A percentile compares a stretch with the other conserved stretches of the same genome.
Conservation (phyloP, 116 monocot species). For the Phalaenopsis hybrid region DNA sequence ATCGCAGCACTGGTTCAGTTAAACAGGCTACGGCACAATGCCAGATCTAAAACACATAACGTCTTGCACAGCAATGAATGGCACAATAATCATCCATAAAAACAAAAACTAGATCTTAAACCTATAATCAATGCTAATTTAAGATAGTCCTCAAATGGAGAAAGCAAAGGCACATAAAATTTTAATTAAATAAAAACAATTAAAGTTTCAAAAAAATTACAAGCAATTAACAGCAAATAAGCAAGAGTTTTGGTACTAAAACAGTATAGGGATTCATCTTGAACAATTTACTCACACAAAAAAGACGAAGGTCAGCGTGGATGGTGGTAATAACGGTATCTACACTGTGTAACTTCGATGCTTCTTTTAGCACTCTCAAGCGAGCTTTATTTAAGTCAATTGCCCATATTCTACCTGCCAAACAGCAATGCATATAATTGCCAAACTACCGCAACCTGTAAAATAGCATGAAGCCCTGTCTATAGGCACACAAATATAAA, state of each 20-base stretch:
- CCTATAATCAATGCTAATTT: not conserved
- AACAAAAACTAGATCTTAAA: not conserved
- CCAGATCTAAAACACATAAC: not conserved
- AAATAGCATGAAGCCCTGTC: not conserved
- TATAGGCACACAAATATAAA: not conserved
- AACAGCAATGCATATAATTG: not conserved
- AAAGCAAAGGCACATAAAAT: not conserved
- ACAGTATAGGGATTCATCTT: not conserved
- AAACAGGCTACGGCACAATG: not conserved
- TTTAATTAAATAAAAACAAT: not conserved
- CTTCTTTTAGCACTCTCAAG: slow-evolving; percentile 73
- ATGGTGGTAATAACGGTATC: slow-evolving; percentile 45
- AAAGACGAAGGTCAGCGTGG: slow-evolving; percentile 67
- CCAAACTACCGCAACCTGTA: not conserved
- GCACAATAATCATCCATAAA: not conserved
- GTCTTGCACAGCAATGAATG: not conserved
- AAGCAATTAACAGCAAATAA: not conserved
- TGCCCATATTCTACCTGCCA: slow-evolving; percentile 62
- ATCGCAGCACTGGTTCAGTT: not conserved
- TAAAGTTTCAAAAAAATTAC: not conserved
- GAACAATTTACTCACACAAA: slow-evolving; percentile 47
- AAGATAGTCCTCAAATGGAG: not conserved
- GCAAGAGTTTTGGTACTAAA: not conserved
- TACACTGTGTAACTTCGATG: slow-evolving; percentile 47
- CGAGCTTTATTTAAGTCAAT: slow-evolving; percentile 88